These are phyloP conservation scores for Cercospora sp. DNA, from an alignment of 2,329 filamentous ascomycete species.

Conservation along the genomic window DNA sequence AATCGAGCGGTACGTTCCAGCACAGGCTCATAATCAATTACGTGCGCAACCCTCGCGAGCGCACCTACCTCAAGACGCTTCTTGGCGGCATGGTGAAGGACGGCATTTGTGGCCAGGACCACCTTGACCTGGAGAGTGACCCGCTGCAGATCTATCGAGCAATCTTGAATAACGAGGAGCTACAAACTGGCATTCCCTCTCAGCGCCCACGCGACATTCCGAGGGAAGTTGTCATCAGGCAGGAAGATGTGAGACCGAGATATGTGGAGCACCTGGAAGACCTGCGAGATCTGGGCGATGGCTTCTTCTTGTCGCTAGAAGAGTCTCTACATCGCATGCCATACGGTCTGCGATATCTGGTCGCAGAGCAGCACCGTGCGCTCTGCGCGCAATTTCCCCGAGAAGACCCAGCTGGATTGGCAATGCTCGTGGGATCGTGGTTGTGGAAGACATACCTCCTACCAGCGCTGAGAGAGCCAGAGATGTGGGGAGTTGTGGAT, in stretches of 20 bases:
- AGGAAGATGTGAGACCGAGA: slow-evolving; percentile 84
- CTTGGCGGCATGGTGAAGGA: slow-evolving; percentile 83
- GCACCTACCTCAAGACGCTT: slow-evolving; percentile 87
- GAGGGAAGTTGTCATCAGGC: slow-evolving; percentile 90
- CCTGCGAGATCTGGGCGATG: slow-evolving; percentile 89
- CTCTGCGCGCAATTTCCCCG: slow-evolving; percentile 75
- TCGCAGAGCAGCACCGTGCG: slow-evolving; percentile 79
- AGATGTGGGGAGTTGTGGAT: slow-evolving; percentile 90
- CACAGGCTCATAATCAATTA: slow-evolving; percentile 82
- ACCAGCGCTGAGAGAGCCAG: slow-evolving; percentile 82
- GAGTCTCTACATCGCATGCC: slow-evolving; percentile 85
- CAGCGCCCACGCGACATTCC: slow-evolving; percentile 79
- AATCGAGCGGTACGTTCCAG: slow-evolving; percentile 83
- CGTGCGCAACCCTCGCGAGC: slow-evolving; percentile 83
- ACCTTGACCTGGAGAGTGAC: slow-evolving; percentile 91
- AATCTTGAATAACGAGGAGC: slow-evolving; percentile 94
- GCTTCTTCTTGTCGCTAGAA: slow-evolving; percentile 80
- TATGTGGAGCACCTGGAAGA: slow-evolving; percentile 96
- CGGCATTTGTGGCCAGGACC: slow-evolving; percentile 89
- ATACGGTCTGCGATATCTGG: slow-evolving; percentile 86
- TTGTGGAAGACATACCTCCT: slow-evolving; percentile 93
- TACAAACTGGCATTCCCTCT: slow-evolving; percentile 84
- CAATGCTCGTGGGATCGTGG: slow-evolving; percentile 87
- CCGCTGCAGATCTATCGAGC: slow-evolving; percentile 96
- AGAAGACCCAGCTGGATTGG: slow-evolving; percentile 73